Conservation (phyloP, 495 filamentous ascomycete genomes). For the Xylaria bambusicola region DNA sequence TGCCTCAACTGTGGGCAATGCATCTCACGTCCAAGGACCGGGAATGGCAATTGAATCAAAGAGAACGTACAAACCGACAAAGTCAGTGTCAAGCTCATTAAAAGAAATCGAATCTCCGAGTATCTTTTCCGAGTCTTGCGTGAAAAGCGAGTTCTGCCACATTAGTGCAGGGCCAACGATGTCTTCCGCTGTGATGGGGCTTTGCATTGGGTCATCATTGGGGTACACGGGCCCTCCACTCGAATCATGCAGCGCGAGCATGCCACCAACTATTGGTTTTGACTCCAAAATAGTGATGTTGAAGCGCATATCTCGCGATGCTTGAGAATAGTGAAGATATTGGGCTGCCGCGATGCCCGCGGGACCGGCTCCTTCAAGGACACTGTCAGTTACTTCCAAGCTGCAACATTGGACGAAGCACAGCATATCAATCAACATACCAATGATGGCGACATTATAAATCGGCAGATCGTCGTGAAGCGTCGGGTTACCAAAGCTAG, state of each 20-base stretch:
- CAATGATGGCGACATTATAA: background rate
- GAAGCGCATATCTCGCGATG: constrained; percentile 11
- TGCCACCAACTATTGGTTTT: constrained; percentile 26
- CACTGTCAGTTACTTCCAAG: background rate
- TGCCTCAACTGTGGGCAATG: background rate
- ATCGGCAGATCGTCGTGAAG: background rate
- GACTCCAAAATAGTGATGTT: constrained; percentile 33
- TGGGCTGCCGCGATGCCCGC: constrained; percentile 32
- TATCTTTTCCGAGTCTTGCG: constrained; percentile 21
- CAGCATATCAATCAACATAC: background rate
- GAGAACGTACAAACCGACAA: constrained; percentile 28
- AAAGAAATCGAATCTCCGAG: constrained; percentile 26
- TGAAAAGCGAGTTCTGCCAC: constrained; percentile 28
- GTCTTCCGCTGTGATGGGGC: constrained; percentile 30
- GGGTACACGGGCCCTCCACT: constrained; percentile 21
- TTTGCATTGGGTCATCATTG: constrained; percentile 22
- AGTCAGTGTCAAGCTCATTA: constrained; percentile 22
- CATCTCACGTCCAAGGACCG: background rate
- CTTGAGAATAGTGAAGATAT: constrained; percentile 17
- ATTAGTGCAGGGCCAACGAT: constrained; percentile 27
- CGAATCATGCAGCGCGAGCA: constrained; percentile 24
- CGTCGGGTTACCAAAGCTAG: background rate
- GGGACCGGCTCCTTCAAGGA: constrained; percentile 26
- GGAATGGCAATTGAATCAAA: background rate
- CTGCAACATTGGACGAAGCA: background rate